Evolutionary conservation across 2,329 filamentous ascomycete genomes (phyloP), one percentile per base, ranked within the genome.

Genomic region (Aspergillus floridensis): DNA sequence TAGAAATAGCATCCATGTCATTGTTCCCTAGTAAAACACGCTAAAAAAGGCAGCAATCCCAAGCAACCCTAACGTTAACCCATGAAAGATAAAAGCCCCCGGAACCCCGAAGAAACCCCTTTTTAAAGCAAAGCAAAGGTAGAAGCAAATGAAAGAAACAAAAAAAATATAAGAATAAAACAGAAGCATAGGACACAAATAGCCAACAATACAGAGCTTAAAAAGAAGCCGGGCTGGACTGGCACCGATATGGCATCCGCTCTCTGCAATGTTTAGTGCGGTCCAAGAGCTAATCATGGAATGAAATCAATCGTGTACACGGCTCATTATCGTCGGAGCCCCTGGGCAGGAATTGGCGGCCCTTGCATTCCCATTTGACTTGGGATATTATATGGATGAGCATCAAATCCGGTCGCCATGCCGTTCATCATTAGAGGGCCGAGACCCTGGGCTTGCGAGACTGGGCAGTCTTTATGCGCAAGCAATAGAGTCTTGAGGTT

Each of bases 391-490:
- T 79, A 79, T 4, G 75, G 76, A 59, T 79, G 76, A 21, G 72
- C 70, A 21, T 79, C 76, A 53, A 69, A 75, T 49, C 77, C 77
- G 53, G 75, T 65, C 19, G 69, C 64, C 69, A 77, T 72, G 56
- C 73, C 72, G 47, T 75, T 76, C 74, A 77, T 77, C 66, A 76
- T 72, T 35, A 78, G 68, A 19, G 74, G 72, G 29, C 70, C 72
- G 19, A 95, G 80, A 3, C 90, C 89, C 75, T 97, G 93, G 49
- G 91, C 88, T 73, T 96, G 91, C 3, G 92, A 92, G 7, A 98
- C 90, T 0, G 93, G 92, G 67, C 95, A 98, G 74, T 98, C 93
- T 74, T 98, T 98, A 77, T 99, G 95, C 0, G 93, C 93, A 22
- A 98, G 82, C 2, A 99, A 82, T 0, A 98, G 81, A 0, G 93